Percentiles rank a stretch among this genome's conserved stretches.
phyloP scores from a whole-genome alignment of 2,329 filamentous ascomycete genomes.

The Albifimbria verrucaria region DNA sequence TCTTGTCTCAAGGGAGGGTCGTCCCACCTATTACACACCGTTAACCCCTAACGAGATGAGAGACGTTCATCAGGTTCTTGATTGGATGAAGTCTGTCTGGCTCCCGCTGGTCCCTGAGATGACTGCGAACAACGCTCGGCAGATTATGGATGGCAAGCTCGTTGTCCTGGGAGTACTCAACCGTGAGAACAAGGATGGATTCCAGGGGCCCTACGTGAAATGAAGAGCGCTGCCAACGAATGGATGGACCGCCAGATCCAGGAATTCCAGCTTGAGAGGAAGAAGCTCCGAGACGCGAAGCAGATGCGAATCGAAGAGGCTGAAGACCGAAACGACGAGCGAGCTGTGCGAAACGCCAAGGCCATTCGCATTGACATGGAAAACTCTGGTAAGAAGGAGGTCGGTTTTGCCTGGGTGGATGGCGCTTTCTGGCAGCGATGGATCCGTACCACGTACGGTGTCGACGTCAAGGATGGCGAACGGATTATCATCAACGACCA shows the following conservation, averaged over 20 bases:
- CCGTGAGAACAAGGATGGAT: conserved; percentile 74
- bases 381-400: conserved; percentile 80
- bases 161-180: conserved; percentile 91
- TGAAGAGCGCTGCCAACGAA: conserved; percentile 92
- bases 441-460: conserved; percentile 91
- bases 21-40: conserved; percentile 85
- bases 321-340: conserved; percentile 86
- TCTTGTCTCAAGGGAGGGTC: conserved; percentile 82
- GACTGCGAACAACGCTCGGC: conserved; percentile 83
- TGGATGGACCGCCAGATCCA: conserved; percentile 98
- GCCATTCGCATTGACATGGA: conserved; percentile 89
- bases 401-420: conserved; percentile 96
- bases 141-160: conserved; percentile 92
- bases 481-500: conserved; percentile 96
- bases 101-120: conserved; percentile 92
- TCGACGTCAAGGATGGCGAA: conserved; percentile 84
- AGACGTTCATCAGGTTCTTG: conserved; percentile 71
- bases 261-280: conserved; percentile 85
- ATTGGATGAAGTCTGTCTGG: conserved; percentile 97
- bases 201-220: conserved; percentile 77
- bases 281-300: conserved; percentile 91
- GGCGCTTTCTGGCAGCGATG: conserved; percentile 96
- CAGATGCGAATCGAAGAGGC: conserved; percentile 95
- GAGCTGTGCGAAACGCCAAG: conserved; percentile 83
- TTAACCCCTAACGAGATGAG: conserved; percentile 90